These are phyloP conservation scores for Diaporthe citriasiana DNA, from an alignment of 2,329 filamentous ascomycete genomes.

Conservation along the genomic window DNA sequence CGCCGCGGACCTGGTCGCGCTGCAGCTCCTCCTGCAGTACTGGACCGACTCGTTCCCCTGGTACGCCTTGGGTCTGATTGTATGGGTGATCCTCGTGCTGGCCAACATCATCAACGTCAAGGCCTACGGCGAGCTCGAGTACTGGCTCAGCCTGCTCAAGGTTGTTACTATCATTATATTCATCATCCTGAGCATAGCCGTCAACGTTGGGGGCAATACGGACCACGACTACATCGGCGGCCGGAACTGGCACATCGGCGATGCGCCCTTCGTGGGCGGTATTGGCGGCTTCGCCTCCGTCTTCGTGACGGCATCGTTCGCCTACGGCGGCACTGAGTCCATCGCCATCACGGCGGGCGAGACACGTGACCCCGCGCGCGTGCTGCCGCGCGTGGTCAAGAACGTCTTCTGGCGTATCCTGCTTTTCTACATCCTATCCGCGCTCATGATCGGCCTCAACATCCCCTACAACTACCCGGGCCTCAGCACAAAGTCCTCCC, in stretches of 20 bases:
- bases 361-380: conserved; percentile 72
- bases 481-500: conserved; percentile 58
- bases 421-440: conserved; percentile 66
- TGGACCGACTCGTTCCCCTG: conserved; percentile 75
- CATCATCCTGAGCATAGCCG: conserved; percentile 73
- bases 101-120: conserved; percentile 67
- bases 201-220: conserved; percentile 71
- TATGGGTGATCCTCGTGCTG: conserved; percentile 68
- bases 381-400: conserved; percentile 73
- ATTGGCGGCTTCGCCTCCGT: conserved; percentile 77
- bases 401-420: conserved; percentile 76
- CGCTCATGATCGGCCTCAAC: conserved; percentile 70
- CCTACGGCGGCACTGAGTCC: conserved; percentile 73
- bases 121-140: conserved; percentile 70
- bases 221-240: conserved; percentile 69
- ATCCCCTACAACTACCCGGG: conserved; percentile 68
- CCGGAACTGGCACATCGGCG: conserved; percentile 69
- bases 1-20: conserved; percentile 71
- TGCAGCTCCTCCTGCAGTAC: conserved; percentile 71
- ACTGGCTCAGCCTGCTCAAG: conserved; percentile 70
- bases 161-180: conserved; percentile 70
- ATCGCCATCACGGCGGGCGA: conserved; percentile 78
- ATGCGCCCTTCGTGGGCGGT: conserved; percentile 74
- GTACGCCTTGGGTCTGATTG: conserved; percentile 74
- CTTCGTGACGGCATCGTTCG: conserved; percentile 73